Evolutionary conservation across 192 early-diverging fungal species (phyloP), one percentile per base, ranked within the genome.

Genomic region (Entomortierella chlamydospora): DNA sequence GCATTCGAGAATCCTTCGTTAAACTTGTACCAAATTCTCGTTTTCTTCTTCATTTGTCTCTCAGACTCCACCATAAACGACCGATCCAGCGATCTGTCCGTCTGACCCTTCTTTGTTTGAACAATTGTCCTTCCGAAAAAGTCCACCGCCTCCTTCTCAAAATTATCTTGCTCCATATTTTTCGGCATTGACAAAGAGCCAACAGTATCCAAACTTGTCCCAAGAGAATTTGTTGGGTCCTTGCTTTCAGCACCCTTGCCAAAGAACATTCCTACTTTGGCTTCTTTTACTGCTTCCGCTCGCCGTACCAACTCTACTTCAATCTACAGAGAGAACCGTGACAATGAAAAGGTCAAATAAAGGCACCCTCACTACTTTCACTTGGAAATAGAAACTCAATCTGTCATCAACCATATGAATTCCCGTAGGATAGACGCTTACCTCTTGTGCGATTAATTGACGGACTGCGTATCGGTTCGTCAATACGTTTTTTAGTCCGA

Each of bases 361-460:
- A 34, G 28, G 18, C 10, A 37, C 10, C 10, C 34, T 4, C 34
- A 50, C 3, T 9, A 26, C 54, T 15, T 2, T 8, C 23, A 26
- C n/a, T n/a, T n/a, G n/a, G n/a, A n/a, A n/a, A n/a, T n/a, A n/a
- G n/a, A n/a, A n/a, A n/a, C n/a, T n/a, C n/a, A n/a, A n/a, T n/a
- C n/a, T n/a, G n/a, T n/a, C n/a, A n/a, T n/a, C n/a, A n/a, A n/a
- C n/a, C n/a, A n/a, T n/a, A n/a, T n/a, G n/a, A n/a, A n/a, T n/a
- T n/a, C n/a, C n/a, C 18, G 5, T 62, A 7, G n/a, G 11, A 47
- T 43, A 25, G 50, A 31, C 45, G 29, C 39, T 39, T 62, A 94
- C 90, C 85, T 96, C 93, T 67, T 91, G 92, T 0, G 94, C 80
- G 64, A 96, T 88, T 53, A 98, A 73, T 81, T 96, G 94, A 51